Base-by-base conservation (phyloP, 768 basidiomycete genomes). In the Solioccasus polychromus region DNA sequence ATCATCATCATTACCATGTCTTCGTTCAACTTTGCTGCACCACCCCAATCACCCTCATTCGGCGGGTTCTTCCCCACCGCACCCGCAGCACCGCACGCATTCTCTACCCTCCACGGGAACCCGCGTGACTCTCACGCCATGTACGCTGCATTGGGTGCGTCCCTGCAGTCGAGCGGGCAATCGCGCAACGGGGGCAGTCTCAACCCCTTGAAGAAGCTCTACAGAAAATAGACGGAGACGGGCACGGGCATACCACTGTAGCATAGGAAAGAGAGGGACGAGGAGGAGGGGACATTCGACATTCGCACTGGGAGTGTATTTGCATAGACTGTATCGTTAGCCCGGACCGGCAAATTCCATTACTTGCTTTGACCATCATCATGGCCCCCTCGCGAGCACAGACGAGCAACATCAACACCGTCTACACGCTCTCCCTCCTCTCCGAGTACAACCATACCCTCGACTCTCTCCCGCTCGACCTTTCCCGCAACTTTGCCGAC, bases 401-500 rank as follows among this genome's bases (percentile, higher is more conserved):
- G 50, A 44, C 53, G 35, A 52, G 59, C 48, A 64, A 66, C 50
- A 59, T 68, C 44, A 64, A 67, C 53, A 67, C 78, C 2, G 76
- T 82, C 20, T 81, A 85, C 68, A 73, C 84, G 8, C 78, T 89
- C 51, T 63, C 79, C 32, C 74, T 90, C 48, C 80, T 92, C 57
- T 74, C 79, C 46, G 90, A 93, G 65, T 92, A 91, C 72, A 84
- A 83, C 14, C 92, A 98, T 67, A 84, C 87, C 22, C 85, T 98
- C 66, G 94, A 96, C 71, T 79, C 92, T 18, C 80, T 98, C 45
- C 95, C 95, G 47, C 77, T 88, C 52, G 92, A 96, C 69, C 83
- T 99, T 67, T 95, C 95, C 11, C 84, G 91, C 67, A 85, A 83
- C 68, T 90, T 96, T 66, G 90, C 88, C 10, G 96, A 99, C 76